phyloP scores from a whole-genome alignment of 371 early-diverging fungal genomes.

The Circinella minor region DNA sequence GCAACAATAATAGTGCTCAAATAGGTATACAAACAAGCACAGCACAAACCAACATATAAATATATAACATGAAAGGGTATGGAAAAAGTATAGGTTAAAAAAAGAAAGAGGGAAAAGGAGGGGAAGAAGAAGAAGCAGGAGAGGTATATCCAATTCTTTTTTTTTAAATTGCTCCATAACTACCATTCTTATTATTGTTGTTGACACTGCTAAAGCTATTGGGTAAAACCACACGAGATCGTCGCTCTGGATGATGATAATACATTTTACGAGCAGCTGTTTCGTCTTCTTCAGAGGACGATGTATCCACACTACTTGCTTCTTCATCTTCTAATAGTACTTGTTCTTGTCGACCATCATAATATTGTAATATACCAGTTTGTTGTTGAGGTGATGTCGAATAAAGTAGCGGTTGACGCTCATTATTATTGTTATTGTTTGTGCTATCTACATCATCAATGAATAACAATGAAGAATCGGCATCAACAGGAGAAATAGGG shows the following conservation, averaged over 20 bases:
- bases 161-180: slow-evolving; percentile 24
- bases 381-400: slow-evolving; percentile 4
- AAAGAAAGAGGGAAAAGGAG: neutral
- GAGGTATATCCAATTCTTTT: neutral
- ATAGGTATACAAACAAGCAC: neutral
- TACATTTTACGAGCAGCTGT: slow-evolving; percentile 41
- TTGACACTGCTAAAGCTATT: neutral
- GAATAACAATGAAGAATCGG: slow-evolving; percentile 10
- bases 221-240: slow-evolving; percentile 12
- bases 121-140: too few relatives aligned
- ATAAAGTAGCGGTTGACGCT: slow-evolving; percentile 21
- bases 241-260: slow-evolving; percentile 64
- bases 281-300: slow-evolving; percentile 35
- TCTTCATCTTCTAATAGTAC: slow-evolving; percentile 22
- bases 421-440: neutral
- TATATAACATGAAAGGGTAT: neutral
- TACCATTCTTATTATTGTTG: slow-evolving; percentile 9
- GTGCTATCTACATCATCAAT: slow-evolving; percentile 10
- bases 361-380: neutral
- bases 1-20: too few relatives aligned
- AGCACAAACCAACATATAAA: neutral
- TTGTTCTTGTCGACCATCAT: neutral
- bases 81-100: neutral
- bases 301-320: slow-evolving; percentile 33
- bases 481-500: slow-evolving; percentile 12